Evolutionary conservation across 2,329 filamentous ascomycete genomes (phyloP).

Genomic region (Zymoseptoria passerinii): DNA sequence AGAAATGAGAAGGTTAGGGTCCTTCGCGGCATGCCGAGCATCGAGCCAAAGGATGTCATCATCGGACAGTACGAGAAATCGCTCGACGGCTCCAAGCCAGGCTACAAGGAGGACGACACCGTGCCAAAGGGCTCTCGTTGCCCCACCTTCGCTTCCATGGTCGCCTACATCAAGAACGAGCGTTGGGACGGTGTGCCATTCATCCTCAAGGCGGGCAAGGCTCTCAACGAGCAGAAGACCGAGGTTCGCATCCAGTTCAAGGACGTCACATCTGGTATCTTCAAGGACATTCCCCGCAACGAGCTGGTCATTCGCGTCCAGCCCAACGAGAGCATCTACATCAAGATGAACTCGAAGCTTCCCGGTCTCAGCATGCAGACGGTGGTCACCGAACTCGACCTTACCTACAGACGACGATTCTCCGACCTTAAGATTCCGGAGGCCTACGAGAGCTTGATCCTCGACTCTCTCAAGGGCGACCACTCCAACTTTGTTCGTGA

Average conservation of each 20-base stretch:
- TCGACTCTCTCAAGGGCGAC: conserved; percentile 96
- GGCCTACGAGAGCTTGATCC: conserved; percentile 94
- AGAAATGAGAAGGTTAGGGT: conserved; percentile 98
- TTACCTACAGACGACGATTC: conserved; percentile 96
- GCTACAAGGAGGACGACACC: conserved; percentile 97
- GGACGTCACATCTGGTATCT: conserved; percentile 97
- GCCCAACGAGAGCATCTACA: conserved; percentile 98
- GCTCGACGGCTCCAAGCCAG: conserved; percentile 88
- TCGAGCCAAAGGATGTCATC: conserved; percentile 99
- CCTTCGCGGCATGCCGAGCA: conserved; percentile 81
- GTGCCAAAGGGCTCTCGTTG: conserved; percentile 95
- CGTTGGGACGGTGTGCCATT: conserved; percentile 98
- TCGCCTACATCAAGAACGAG: conserved; percentile 99
- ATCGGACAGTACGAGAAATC: conserved; percentile 98
- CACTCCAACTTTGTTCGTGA: conserved; percentile 99
- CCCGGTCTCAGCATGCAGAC: conserved; percentile 99
- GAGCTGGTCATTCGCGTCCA: conserved; percentile 99
- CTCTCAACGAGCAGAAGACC: conserved; percentile 98
- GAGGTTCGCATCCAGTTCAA: conserved; percentile 99
- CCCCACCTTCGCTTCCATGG: conserved; percentile 95
- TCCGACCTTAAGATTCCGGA: conserved; percentile 99
- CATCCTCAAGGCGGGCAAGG: conserved; percentile 97
- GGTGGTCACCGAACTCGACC: conserved; percentile 93
- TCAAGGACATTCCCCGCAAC: conserved; percentile 99
- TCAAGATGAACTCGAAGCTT: conserved; percentile 99